A percentile compares a stretch with the other conserved stretches of the same genome.
phyloP scores from a whole-genome alignment of 352 stramenopile genomes.

The Phytophthora tentaculata region DNA sequence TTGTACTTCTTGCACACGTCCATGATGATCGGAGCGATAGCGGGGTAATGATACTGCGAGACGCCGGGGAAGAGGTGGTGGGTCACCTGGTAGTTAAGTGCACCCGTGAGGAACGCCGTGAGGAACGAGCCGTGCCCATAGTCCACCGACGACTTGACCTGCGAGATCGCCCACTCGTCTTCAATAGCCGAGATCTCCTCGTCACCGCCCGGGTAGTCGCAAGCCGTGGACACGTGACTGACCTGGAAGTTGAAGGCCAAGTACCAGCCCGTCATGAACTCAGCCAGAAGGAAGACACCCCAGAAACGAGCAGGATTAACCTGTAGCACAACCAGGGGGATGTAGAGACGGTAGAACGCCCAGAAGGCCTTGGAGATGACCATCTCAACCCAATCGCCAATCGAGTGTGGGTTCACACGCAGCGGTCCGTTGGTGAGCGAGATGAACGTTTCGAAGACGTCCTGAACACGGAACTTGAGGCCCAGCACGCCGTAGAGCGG shows the following conservation, averaged over 20 bases:
- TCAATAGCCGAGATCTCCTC: conserved; percentile 65
- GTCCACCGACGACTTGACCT: conserved; percentile 96
- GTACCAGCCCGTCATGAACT: conserved; percentile 93
- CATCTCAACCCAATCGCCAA: conserved; percentile 82
- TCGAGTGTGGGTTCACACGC: conserved; percentile 89
- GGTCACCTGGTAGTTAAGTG: conserved; percentile 97
- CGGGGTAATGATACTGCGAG: conserved; percentile 94
- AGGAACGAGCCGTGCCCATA: conserved; percentile 87
- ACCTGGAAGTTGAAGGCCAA: conserved; percentile 95
- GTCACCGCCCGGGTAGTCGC: conserved; percentile 85
- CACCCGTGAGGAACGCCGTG: conserved; percentile 94
- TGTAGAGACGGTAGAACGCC: conserved; percentile 89
- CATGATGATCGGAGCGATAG: conserved; percentile 93
- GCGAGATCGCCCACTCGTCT: conserved; percentile 93
- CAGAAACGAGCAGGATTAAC: conserved; percentile 66
- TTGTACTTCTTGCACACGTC: conserved; percentile 94
- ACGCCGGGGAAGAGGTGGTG: conserved; percentile 92
- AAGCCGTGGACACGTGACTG: conserved; percentile 90
- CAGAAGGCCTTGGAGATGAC: conserved; percentile 91
- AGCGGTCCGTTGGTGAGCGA: conserved; percentile 89
- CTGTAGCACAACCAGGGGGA: conserved; percentile 85
- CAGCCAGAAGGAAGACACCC: conserved; percentile 84
- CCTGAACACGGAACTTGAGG: conserved; percentile 94
- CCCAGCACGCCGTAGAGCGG: conserved; percentile 94
- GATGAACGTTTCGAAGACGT: conserved; percentile 91